phyloP scores from a whole-genome alignment of 441 rosid species.

The Syzygium malaccense region DNA sequence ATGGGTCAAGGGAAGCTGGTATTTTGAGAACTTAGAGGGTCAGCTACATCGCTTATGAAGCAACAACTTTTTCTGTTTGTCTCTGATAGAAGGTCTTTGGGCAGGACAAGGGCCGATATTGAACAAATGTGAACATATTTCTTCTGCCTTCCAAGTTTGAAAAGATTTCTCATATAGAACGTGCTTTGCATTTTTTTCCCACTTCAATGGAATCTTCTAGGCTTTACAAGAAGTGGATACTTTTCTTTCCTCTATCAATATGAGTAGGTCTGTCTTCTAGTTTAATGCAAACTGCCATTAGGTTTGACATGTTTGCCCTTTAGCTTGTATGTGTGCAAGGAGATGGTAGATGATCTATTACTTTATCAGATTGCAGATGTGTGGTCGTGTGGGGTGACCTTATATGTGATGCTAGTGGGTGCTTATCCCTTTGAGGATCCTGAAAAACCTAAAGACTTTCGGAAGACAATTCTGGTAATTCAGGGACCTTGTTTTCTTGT shows the following conservation, averaged over 20 bases:
- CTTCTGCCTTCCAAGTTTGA: background rate
- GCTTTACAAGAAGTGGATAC: background rate
- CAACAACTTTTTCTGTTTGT: background rate
- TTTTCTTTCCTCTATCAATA: background rate
- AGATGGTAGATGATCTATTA: background rate
- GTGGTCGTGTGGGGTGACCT: slow-evolving; percentile 72
- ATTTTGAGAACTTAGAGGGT: background rate
- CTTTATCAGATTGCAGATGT: slow-evolving; percentile 63
- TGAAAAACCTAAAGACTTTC: slow-evolving; percentile 51
- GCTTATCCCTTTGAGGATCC: slow-evolving; percentile 75
- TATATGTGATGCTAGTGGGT: slow-evolving; percentile 70
- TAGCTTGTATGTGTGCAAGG: background rate
- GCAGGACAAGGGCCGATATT: background rate
- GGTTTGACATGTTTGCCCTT: background rate
- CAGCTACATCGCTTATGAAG: background rate
- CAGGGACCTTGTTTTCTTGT: background rate
- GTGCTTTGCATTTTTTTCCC: background rate
- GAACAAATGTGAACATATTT: background rate
- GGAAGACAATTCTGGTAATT: slow-evolving; percentile 50
- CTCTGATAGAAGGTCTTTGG: background rate
- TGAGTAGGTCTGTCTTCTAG: background rate
- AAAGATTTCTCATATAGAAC: background rate
- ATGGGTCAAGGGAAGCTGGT: background rate
- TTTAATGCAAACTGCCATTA: background rate
- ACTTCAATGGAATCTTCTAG: background rate